These are phyloP conservation scores for Phialocephala subalpina DNA, from an alignment of 2,329 filamentous ascomycete species.

Conservation along the genomic window DNA sequence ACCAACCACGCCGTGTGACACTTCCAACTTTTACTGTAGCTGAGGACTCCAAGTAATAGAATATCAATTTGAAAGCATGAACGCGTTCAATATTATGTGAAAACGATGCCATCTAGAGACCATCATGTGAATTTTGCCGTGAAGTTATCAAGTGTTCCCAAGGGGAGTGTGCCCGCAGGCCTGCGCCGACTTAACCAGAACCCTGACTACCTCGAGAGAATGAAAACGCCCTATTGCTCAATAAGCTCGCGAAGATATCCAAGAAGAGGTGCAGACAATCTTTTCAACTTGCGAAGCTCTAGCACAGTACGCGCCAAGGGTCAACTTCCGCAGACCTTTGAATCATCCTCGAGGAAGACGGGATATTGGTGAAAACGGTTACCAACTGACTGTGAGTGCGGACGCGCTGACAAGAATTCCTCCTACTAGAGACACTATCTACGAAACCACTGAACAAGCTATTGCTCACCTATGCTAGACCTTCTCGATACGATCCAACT, in stretches of 20 bases:
- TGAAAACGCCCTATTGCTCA: background rate
- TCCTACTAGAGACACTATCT: too few species aligned
- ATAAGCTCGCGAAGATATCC: background rate
- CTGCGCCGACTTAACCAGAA: background rate
- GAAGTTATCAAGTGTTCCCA: background rate
- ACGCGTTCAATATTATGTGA: background rate
- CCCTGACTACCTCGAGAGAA: background rate
- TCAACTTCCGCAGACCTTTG: background rate
- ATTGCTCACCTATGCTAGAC: too few species aligned
- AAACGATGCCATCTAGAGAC: background rate
- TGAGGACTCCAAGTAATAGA: background rate
- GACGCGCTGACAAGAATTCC: too few species aligned
- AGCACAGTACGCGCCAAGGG: background rate
- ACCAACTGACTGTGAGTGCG: background rate
- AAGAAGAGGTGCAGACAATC: background rate
- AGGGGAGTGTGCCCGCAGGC: background rate
- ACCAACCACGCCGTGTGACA: background rate
- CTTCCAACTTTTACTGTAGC: background rate
- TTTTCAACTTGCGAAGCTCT: background rate
- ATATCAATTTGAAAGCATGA: background rate
- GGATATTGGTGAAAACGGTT: background rate
- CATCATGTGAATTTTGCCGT: background rate
- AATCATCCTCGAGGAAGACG: background rate
- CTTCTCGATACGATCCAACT: too few species aligned
- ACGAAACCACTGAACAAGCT: too few species aligned